These are phyloP conservation scores for Pleurotus giganteus DNA, from an alignment of 768 basidiomycete species.

Conservation along the genomic window DNA sequence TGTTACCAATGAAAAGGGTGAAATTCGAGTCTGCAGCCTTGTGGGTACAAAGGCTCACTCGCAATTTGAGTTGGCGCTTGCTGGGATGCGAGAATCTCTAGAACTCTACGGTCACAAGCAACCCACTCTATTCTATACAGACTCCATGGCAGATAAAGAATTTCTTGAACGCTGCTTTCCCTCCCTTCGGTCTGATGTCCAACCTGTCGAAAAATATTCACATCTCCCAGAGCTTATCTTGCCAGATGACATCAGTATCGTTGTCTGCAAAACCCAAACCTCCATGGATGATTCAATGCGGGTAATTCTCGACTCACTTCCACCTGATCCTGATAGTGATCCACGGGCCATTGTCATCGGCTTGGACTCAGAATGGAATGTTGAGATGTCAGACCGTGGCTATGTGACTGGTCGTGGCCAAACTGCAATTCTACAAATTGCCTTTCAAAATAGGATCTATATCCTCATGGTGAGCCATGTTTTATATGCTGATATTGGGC, in stretches of 20 bases:
- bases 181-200: constrained; percentile 14
- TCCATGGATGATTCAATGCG: constrained; percentile 17
- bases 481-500: neutral
- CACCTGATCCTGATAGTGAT: constrained; percentile 1
- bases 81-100: constrained; percentile 13
- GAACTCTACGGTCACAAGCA: constrained; percentile 15
- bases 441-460: constrained; percentile 17
- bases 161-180: constrained; percentile 20
- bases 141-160: constrained; percentile 17
- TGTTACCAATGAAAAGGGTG: constrained; percentile 24
- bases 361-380: constrained; percentile 18
- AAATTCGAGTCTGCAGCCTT: constrained; percentile 21
- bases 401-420: constrained; percentile 14
- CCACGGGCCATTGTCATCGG: neutral
- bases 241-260: constrained; percentile 14
- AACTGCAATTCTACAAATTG: constrained; percentile 21
- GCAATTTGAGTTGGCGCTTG: constrained; percentile 19
- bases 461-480: constrained; percentile 17
- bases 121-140: constrained; percentile 16
- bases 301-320: neutral
- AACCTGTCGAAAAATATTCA: constrained; percentile 19
- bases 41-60: constrained; percentile 28
- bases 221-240: constrained; percentile 18
- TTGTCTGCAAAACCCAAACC: constrained; percentile 8
- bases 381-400: constrained; percentile 17